Base-by-base conservation (phyloP, 768 basidiomycete species). In the Austroboletus festivus region DNA sequence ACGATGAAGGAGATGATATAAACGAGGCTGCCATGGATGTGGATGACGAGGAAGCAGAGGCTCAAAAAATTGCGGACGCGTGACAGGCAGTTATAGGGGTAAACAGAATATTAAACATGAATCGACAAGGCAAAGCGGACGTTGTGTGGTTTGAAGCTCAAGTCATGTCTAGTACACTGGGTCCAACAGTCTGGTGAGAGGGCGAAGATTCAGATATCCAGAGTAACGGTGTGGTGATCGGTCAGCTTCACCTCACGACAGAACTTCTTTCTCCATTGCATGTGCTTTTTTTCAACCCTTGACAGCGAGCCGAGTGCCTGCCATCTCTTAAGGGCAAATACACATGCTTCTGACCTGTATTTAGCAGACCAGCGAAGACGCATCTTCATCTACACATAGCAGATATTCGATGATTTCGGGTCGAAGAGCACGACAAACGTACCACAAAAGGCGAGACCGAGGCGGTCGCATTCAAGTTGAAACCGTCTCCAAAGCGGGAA, bases 191-290 rank as follows among this genome's bases (percentile, higher is more conserved):
- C 62, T 63, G 18, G 12, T 4, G 4, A 22, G 37, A 38, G 5
- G 9, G 22, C 28, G 33, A 13, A 11, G 8, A 13, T 44, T 49
- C 46, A 57, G 52, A 47, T 43, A 24, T 30, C 13, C 12, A 21
- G 22, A 1, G 16, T 3, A 40, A 31, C 16, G 19, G 43, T 20
- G 28, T 12, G 28, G 28, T 28, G n/a, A 10, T 6, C 24, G 34
- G 18, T 24, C 6, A 37, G 38, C 20, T 18, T 48, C 59, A 74
- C 79, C 66, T 77, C 72, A 4, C 71, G 67, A 60, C 83, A 85
- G 22, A 78, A 76, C n/a, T 71, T 71, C 55, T 75, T 80, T 40
- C 78, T 65, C 83, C 82, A 82, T 6, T 77, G 72, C 42, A 75
- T 59, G 44, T 70, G 77, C 57, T 68, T 68, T 48, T 69, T 73